Conservation (phyloP, 1,284 basidiomycete species). For the Schizopora paradoxa region DNA sequence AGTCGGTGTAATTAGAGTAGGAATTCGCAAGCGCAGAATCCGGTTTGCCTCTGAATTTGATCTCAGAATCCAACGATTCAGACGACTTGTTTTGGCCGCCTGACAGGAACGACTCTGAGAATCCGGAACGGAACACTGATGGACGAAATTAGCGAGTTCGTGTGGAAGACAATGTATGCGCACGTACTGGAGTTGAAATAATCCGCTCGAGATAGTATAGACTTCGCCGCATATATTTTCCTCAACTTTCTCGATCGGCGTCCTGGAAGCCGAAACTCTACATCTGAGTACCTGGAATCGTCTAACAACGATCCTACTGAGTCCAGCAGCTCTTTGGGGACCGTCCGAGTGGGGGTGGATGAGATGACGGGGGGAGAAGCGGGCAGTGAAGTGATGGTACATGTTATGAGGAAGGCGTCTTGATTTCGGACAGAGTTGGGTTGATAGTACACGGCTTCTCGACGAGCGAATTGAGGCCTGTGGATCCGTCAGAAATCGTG, state of each 20-base stretch:
- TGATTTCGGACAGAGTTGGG: constrained; percentile 48
- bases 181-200: constrained; percentile 67
- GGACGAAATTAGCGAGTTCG: background rate
- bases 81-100: constrained; percentile 17
- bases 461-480: constrained; percentile 76
- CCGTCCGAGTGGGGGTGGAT: constrained; percentile 41
- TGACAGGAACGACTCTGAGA: constrained; percentile 53
- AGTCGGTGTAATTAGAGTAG: constrained; percentile 62
- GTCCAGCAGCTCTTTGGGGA: constrained; percentile 60
- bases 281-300: constrained; percentile 77
- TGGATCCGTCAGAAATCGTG: background rate
- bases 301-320: constrained; percentile 72
- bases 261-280: constrained; percentile 71
- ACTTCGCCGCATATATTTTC: constrained; percentile 61
- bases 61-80: constrained; percentile 9
- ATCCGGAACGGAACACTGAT: constrained; percentile 68
- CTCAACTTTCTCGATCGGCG: constrained; percentile 34
- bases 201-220: constrained; percentile 63
- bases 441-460: constrained; percentile 68
- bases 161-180: background rate
- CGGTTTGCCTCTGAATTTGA: too few species aligned
- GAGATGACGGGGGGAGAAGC: constrained; percentile 45
- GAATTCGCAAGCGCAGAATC: too few species aligned
- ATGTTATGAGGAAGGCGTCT: constrained; percentile 72
- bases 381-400: constrained; percentile 71